Evolutionary conservation across 768 basidiomycete genomes (phyloP), one percentile per base, ranked within the genome.

Genomic region (Psilocybe azurescens): DNA sequence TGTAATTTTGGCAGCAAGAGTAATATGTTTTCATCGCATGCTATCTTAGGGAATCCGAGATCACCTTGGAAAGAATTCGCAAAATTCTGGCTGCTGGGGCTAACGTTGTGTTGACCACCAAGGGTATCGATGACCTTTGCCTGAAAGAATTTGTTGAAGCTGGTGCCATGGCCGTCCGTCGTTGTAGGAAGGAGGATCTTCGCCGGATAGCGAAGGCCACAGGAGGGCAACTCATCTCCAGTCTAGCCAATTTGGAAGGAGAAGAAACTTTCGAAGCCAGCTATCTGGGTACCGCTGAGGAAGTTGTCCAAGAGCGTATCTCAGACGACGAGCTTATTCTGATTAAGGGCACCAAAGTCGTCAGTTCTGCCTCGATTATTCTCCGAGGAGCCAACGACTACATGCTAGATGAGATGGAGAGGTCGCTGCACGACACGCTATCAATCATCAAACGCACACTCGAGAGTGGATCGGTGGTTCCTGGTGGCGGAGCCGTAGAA

Each of bases 331-430:
- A 99, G 73, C 84, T 97, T 49, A 99, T 99, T 75, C 80, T 99
- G 65, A 82, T 99, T 81, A 99, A 98, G 81, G 97, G 97, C 2
- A 99, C 96, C 53, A 99, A 97, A 78, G 90, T 95, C 46, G 96
- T 99, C 72, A 95, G 79, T 79, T 96, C 95, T 24, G 83, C 91
- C 13, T 97, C 95, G 18, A 92, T 99, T 70, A 87, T 99, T 60
- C 82, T 99, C 61, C 87, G 97, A 58, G 97, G 97, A 49, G 97
- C 97, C 30, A 99, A 99, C 75, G 97, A 99, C 76, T 98, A 97
- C 75, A 95, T 98, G 93, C 79, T 99, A 68, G 97, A 99, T 74
- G 97, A 99, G 83, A 99, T 99, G 97, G 97, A 99, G 78, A 83
- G 97, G 52, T 91, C 94, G 0, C 75, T 99, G 68, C 97, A 99